Conservation (phyloP, 495 filamentous ascomycete genomes). For the Penicillium cinerascens region DNA sequence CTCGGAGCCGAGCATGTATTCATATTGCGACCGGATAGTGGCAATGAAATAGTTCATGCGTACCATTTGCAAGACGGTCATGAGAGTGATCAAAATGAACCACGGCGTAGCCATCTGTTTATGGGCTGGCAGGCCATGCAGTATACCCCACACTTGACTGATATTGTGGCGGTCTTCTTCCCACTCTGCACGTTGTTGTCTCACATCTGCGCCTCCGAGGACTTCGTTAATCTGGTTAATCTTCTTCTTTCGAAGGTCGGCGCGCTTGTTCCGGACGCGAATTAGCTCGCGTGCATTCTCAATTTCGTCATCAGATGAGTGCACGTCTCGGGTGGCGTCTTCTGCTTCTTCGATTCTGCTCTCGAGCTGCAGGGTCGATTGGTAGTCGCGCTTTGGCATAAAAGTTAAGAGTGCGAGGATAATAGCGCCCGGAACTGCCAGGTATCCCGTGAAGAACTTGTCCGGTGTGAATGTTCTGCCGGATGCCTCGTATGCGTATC, state of each 20-base stretch:
- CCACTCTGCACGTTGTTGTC: slow-evolving; percentile 44
- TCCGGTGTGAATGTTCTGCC: slow-evolving; percentile 48
- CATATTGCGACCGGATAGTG: slow-evolving; percentile 81
- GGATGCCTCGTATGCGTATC: slow-evolving; percentile 54
- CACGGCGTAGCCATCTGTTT: slow-evolving; percentile 80
- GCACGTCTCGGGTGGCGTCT: slow-evolving; percentile 43
- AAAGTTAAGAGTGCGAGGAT: slow-evolving; percentile 53
- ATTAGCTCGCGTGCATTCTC: slow-evolving; percentile 42
- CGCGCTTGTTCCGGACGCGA: slow-evolving; percentile 54
- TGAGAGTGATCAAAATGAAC: slow-evolving; percentile 87
- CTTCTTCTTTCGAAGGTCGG: slow-evolving; percentile 58
- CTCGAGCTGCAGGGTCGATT: slow-evolving; percentile 55
- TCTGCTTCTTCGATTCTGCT: slow-evolving; percentile 60
- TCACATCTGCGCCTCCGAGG: slow-evolving; percentile 54
- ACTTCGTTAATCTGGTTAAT: slow-evolving; percentile 66
- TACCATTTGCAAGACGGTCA: slow-evolving; percentile 93
- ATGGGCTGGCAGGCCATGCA: slow-evolving; percentile 69
- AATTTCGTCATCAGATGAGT: slow-evolving; percentile 59
- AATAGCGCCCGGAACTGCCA: slow-evolving; percentile 55
- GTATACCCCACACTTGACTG: slow-evolving; percentile 68
- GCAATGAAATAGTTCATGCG: slow-evolving; percentile 98
- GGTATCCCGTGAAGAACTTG: slow-evolving; percentile 63
- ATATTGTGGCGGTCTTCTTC: slow-evolving; percentile 52
- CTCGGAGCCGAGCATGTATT: slow-evolving; percentile 62
- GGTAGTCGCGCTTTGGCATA: slow-evolving; percentile 62